A percentile compares a stretch with the other conserved stretches of the same genome.
Evolutionary conservation across 345 rosid genomes (phyloP).

Genomic region (Cardiospermum halicacabum): DNA sequence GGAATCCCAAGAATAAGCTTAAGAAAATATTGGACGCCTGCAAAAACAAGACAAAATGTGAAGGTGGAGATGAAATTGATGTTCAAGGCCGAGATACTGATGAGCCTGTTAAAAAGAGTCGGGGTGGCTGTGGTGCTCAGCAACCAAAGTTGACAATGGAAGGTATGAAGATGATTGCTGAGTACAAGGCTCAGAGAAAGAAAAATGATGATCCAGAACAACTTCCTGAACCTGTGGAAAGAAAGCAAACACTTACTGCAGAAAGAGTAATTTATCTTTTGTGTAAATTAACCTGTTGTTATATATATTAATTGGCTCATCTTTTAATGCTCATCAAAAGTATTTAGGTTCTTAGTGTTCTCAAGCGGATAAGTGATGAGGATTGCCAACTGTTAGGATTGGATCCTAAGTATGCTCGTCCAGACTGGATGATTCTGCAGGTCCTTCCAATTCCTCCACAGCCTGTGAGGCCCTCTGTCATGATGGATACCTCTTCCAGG

Average conservation of each 20-base stretch:
- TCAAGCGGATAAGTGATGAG: conserved; percentile 92
- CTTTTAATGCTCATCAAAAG: conserved; percentile 7
- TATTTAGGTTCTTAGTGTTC: conserved; percentile 72
- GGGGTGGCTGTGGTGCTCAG: conserved; percentile 91
- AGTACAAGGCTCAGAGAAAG: conserved; percentile 70
- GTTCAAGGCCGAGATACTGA: conserved; percentile 58
- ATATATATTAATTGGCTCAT: neutral
- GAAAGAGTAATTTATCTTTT: conserved; percentile 52
- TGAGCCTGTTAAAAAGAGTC: conserved; percentile 72
- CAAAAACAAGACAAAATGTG: conserved; percentile 88
- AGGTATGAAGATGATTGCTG: conserved; percentile 97
- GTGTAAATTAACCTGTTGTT: neutral
- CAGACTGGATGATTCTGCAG: conserved; percentile 98
- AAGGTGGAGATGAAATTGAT: conserved; percentile 78
- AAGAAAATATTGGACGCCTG: conserved; percentile 86
- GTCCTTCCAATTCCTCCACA: conserved; percentile 99
- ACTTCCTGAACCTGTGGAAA: conserved; percentile 92
- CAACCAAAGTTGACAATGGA: conserved; percentile 91
- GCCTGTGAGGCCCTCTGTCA: conserved; percentile 97
- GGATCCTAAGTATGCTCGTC: conserved; percentile 95
- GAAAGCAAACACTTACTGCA: conserved; percentile 93
- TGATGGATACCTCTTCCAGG: conserved; percentile 92
- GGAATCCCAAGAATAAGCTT: conserved; percentile 84
- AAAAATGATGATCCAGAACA: conserved; percentile 83
- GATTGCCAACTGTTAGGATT: conserved; percentile 86